Base-by-base conservation (phyloP, 1,139 yeast genomes). In the Nematodospora anomalae region DNA sequence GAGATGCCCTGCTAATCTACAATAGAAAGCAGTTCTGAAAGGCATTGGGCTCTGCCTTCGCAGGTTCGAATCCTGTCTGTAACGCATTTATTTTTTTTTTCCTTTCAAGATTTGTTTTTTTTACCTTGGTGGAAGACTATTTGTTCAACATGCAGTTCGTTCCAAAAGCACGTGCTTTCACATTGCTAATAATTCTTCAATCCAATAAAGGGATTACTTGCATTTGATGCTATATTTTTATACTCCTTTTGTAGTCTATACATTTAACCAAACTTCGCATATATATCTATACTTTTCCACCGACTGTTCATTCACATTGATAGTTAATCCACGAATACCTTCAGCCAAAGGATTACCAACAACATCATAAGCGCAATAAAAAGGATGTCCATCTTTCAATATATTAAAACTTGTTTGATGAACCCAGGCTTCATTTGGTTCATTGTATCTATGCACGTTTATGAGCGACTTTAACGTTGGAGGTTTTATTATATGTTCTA, bases 51-150 rank as follows among this genome's bases (percentile, higher is more conserved):
- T 78, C 69, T 80, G 75, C 86, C 83, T 77, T 80, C 87, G 86
- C 85, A 80, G 85, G 87, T 80, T 80, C 87, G 86, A 80, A 80
- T 80, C 87, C 85, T 80, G 87, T 79, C 83, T 77, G 84, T 80
- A 78, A 80, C 87, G 87, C 38, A 50, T 56, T 62, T 58, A 67
- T 67, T 74, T 69, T 57, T 29, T 30, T 33, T 33, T 37, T 33
- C 27, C 20, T 26, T 18, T 30, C 29, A 6, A 25, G 10, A 13
- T 30, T 23, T 9, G 10, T n/a, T n/a, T n/a, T n/a, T n/a, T n/a
- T n/a, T n/a, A n/a, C n/a, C n/a, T n/a, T n/a, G n/a, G n/a, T n/a
- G n/a, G n/a, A n/a, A n/a, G n/a, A n/a, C n/a, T n/a, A n/a, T n/a
- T n/a, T n/a, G n/a, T n/a, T n/a, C n/a, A n/a, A n/a, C n/a, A n/a